phyloP scores from a whole-genome alignment of 140 eudicot species.

The Senecio squalidus region DNA sequence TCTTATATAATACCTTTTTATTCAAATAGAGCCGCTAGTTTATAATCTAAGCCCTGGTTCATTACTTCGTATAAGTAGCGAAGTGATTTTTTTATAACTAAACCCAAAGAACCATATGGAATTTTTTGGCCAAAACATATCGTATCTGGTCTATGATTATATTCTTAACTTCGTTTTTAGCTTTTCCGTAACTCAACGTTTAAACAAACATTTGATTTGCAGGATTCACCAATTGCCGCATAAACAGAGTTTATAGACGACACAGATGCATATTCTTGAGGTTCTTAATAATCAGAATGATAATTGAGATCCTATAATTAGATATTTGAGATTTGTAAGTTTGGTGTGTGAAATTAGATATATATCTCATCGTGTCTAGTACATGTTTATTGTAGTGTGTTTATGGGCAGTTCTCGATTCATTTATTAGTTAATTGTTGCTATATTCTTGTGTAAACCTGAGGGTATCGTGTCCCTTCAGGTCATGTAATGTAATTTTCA shows the following conservation, averaged over 20 bases:
- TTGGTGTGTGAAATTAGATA: conserved; percentile 20
- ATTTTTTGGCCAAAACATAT: neutral
- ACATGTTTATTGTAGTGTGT: conserved; percentile 23
- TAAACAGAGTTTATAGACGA: conserved; percentile 28
- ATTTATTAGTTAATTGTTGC: conserved; percentile 24
- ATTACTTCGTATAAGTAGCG: too few species aligned
- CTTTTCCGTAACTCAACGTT: neutral
- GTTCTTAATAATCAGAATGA: conserved; percentile 26
- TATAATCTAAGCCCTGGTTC: too few species aligned
- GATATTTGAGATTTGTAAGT: conserved; percentile 21
- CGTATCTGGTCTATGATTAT: neutral
- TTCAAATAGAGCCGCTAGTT: too few species aligned
- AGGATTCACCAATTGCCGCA: conserved; percentile 43
- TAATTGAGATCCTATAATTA: conserved; percentile 18
- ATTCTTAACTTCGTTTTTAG: neutral
- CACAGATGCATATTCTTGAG: conserved; percentile 15
- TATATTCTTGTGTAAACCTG: conserved; percentile 10
- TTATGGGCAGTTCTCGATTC: conserved; percentile 31
- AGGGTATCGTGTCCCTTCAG: conserved; percentile 8
- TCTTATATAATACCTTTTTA: too few species aligned
- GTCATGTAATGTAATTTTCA: conserved; percentile 8
- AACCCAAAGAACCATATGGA: neutral
- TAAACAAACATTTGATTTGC: conserved; percentile 15
- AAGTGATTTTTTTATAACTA: neutral
- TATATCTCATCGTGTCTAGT: conserved; percentile 11